Base-by-base conservation (phyloP, 805 yeast genomes). In the Starmerella scarabaei region DNA sequence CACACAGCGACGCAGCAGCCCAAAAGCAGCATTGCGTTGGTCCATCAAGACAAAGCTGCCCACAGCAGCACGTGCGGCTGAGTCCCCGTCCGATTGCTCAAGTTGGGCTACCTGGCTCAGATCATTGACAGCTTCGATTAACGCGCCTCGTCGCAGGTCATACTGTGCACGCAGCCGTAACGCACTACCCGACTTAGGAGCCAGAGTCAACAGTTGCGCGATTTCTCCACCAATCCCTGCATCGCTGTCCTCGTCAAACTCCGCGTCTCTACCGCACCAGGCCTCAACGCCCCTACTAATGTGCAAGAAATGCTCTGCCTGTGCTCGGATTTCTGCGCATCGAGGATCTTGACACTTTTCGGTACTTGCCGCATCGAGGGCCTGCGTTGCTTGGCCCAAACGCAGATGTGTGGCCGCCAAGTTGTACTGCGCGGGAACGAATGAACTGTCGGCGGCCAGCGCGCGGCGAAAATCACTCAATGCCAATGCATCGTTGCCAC, bases 1-100 rank as follows among this genome's bases (percentile, higher is more conserved):
- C 36, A 88, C 62, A 56, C 96, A 85, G 47, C 71, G 75, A 49
- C 77, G 71, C 20, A 77, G 64, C 30, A 67, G 64, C 43, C 58
- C 65, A 51, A 71, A 59, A 0, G 80, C 69, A 20, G 66, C 65
- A 14, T 71, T 71, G 43, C 68, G 72, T 30, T 73, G 72, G 29
- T 65, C 38, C 30, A 49, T 36, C 30, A 74, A 64, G 5, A 75
- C 69, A 49, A 67, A 75, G 36, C 71, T 58, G 16, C 50, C 53
- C 5, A 48, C 47, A 41, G 70, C 70, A 17, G 73, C 55, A 32
- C 47, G 41, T 14, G 65, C 60, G 26, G 58, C 49, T 3, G 52
- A 38, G 14, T 41, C 54, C 29, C 50, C 53, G 32, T 54, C 52
- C 17, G 49, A 46, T 14, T 51, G 45, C 26, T 56, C 54, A 21